phyloP scores from a whole-genome alignment of 257 asterid species.

The Solanum raphanifolium region DNA sequence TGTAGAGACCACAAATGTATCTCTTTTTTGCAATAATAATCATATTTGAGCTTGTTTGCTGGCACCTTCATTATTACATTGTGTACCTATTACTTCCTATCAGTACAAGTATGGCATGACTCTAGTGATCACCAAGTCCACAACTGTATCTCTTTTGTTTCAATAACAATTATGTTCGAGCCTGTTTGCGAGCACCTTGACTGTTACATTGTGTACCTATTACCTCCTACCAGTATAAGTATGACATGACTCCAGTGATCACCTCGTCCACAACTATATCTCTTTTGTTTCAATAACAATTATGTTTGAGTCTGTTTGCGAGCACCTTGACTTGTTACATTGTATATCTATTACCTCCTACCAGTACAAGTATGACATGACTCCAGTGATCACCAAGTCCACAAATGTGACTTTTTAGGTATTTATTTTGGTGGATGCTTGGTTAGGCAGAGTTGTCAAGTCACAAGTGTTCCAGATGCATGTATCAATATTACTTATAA shows the following conservation, averaged over 20 bases:
- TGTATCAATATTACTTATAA: background rate
- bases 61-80: background rate
- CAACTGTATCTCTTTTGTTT: background rate
- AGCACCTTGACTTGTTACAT: background rate
- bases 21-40: background rate
- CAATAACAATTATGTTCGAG: background rate
- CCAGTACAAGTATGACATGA: background rate
- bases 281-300: background rate
- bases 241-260: background rate
- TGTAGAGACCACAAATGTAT: background rate
- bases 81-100: background rate
- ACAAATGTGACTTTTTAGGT: background rate
- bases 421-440: background rate
- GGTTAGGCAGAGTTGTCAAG: background rate
- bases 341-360: background rate
- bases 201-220: background rate
- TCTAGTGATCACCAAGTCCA: background rate
- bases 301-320: background rate
- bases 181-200: rapidly evolving
- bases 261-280: background rate
- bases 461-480: background rate
- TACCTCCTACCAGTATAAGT: background rate
- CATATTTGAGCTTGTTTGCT: background rate
- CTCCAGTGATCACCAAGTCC: background rate
- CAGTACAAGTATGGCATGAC: background rate